Base-by-base conservation (phyloP, 2,329 filamentous ascomycete genomes). In the Venturia asperata region DNA sequence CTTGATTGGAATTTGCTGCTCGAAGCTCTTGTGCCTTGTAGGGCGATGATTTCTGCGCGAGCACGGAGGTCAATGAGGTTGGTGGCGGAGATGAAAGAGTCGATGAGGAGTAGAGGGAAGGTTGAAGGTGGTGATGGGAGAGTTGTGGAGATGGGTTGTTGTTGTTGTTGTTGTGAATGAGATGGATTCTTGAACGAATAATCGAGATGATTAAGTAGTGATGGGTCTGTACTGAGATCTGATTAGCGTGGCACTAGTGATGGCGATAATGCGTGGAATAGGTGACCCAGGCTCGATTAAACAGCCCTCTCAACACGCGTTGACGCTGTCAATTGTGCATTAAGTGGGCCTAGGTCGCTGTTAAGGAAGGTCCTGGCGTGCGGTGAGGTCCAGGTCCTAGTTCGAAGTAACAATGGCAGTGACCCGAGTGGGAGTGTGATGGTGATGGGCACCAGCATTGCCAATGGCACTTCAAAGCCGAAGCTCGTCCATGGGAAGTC, bases 31-130 rank as follows among this genome's bases (percentile, higher is more conserved):
- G 52, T 58, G 52, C 52, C 52, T 58, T 37, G 27, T 13, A 19
- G 15, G 30, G 52, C 52, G 30, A 58, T 58, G 52, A 9, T 58
- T 15, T 34, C 15, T n/a, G 52, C 52, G 52, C 52, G 52, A 13
- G 52, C 52, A 27, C 52, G 24, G 52, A 58, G 52, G 49, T n/a
- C n/a, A 24, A 7, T 58, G 52, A 58, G 52, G 27, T 58, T 58
- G 30, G 9, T 37, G 52, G 30, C 4, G 52, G 27, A 19, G 52
- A 39, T 58, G 30, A 37, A 27, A 49, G 45, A 49, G 52, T 34
- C 17, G 49, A 34, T 6, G 49, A 34, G 49, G 24, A 30, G 49
- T 17, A 2, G 24, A 56, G 49, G 30, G 30, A 34, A 15, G 49
- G 49, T 55, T 56, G 52, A 24, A 19, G 21, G 30, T 34, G 47